Evolutionary conservation across 192 early-diverging fungal species (phyloP), one percentile per base, ranked within the genome.

Genomic region (Phycomyces blakesleeanus): DNA sequence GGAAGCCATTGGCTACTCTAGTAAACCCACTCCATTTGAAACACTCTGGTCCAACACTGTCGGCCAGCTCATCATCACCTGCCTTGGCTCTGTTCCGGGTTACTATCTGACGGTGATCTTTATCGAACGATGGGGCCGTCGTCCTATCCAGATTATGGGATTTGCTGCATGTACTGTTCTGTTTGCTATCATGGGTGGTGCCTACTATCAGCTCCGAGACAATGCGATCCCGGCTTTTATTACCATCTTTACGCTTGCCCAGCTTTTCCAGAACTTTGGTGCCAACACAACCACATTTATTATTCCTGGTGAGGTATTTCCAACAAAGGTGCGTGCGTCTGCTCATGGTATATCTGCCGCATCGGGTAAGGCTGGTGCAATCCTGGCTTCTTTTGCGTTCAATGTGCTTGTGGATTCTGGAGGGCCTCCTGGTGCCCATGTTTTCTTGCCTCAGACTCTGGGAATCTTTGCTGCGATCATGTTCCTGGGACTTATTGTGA

Each of bases 41-140:
- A 78, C 79, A 29, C 76, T 87, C 59, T 85, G 77, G 76, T 82
- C 81, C 72, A 78, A 78, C 25, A 82, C 89, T 25, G 74, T 91
- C 64, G 95, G 95, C 57, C 89, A 87, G 77, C 81, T 93, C 64
- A 95, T 97, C 69, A 87, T 97, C 69, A 87, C 89, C 56, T 67
- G 85, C 26, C 73, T 87, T 22, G 90, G 90, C 53, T 76, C 80
- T 42, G 78, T 97, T 10, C 95, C 95, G 21, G 95, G 95, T 29
- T 97, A 95, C 86, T 93, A 85, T 82, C 76, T 90, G 50, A 74
- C 88, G 11, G 91, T 97, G 58, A 82, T 85, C 57, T 73, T 84
- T 22, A 86, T 97, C 53, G 95, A 97, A 56, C 67, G 74, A 44
- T 58, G 89, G 22, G 95, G 95, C 56, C 90, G 95, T 70, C 89